Conservation (phyloP, 805 yeast genomes). For the Barnettozyma wickerhamii region DNA sequence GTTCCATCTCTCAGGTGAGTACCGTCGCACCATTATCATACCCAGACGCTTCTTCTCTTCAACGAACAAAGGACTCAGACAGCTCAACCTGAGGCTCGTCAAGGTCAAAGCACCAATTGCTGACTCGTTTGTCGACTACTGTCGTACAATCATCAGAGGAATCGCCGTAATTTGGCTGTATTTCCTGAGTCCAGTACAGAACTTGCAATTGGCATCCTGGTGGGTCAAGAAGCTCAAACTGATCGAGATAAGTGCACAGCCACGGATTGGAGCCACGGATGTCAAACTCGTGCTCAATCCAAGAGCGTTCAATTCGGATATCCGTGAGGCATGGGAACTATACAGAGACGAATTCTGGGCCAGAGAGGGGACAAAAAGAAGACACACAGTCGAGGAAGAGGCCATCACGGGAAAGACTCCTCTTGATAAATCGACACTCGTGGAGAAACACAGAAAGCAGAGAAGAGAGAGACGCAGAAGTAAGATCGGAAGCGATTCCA, state of each 20-base stretch:
- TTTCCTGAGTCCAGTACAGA: slow-evolving; percentile 13
- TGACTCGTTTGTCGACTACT: slow-evolving; percentile 33
- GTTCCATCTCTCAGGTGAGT: slow-evolving; percentile 87
- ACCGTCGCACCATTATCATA: slow-evolving; percentile 73
- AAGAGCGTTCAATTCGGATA: slow-evolving; percentile 73
- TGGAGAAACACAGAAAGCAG: slow-evolving; percentile 36
- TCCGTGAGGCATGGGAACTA: slow-evolving; percentile 92
- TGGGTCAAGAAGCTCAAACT: slow-evolving; percentile 9
- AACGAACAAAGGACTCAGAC: slow-evolving; percentile 88
- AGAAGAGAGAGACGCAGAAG: slow-evolving; percentile 36
- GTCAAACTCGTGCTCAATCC: slow-evolving; percentile 81
- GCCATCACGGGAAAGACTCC: slow-evolving; percentile 6
- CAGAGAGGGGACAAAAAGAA: slow-evolving; percentile 67
- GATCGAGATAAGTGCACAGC: slow-evolving; percentile 41
- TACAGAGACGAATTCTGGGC: slow-evolving; percentile 94
- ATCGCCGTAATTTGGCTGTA: slow-evolving; percentile 17
- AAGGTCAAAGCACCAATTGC: slow-evolving; percentile 43
- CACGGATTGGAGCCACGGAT: slow-evolving; percentile 69
- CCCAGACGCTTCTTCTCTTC: slow-evolving; percentile 75
- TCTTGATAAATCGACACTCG: slow-evolving; percentile 26
- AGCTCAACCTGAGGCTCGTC: slow-evolving; percentile 73
- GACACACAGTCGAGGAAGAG: slow-evolving; percentile 25
- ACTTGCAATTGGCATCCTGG: slow-evolving; percentile 9
- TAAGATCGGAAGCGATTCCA: slow-evolving; percentile 10
- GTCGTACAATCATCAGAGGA: slow-evolving; percentile 26